These are phyloP conservation scores for Boletus pseudo-olivaceus DNA, from an alignment of 768 basidiomycete species.

Conservation along the genomic window DNA sequence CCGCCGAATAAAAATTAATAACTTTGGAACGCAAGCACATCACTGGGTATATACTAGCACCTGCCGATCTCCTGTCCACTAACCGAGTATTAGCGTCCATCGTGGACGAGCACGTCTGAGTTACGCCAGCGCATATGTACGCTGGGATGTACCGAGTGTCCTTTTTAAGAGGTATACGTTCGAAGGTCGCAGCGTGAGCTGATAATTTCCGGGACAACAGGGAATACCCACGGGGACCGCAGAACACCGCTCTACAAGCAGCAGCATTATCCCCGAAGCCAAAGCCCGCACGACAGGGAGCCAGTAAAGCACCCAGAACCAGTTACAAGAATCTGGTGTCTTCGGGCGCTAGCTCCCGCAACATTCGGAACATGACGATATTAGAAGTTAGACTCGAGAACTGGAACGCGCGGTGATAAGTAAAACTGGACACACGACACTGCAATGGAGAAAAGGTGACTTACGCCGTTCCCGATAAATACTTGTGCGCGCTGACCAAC, in stretches of 20 bases:
- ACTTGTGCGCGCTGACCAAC: conserved; percentile 60
- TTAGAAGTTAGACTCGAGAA: conserved; percentile 49
- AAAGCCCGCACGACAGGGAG: background rate
- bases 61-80: background rate
- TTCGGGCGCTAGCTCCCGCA: conserved; percentile 33
- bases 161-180: background rate
- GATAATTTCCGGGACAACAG: background rate
- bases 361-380: conserved; percentile 42
- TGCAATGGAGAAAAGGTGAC: conserved; percentile 22
- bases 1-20: no score
- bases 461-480: conserved; percentile 69
- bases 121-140: conserved; percentile 3
- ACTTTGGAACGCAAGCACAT: background rate
- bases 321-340: conserved; percentile 41
- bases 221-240: background rate
- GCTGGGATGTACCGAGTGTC: background rate
- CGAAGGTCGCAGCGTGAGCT: background rate
- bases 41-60: background rate
- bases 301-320: background rate
- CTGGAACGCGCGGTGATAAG: conserved; percentile 22
- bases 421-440: background rate
- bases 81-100: conserved; percentile 8
- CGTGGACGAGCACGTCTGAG: conserved; percentile 2
- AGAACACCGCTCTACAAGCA: background rate
- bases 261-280: background rate